phyloP scores from a whole-genome alignment of 2,329 filamentous ascomycete species.

The Drechslerella dactyloides region DNA sequence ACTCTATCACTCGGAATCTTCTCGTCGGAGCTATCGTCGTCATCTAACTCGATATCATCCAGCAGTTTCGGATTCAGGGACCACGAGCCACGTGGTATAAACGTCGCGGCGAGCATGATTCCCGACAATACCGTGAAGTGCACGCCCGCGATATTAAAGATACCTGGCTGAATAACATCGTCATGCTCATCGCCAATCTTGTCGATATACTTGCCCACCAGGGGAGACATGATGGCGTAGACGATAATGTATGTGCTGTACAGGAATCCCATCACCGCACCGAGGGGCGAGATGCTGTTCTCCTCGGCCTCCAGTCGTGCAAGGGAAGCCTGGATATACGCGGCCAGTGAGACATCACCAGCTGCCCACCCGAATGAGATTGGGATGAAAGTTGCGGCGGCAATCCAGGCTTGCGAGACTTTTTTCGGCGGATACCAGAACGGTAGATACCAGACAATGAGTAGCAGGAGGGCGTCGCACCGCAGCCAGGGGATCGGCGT shows the following conservation, averaged over 20 bases:
- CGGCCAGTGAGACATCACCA: slow-evolving; percentile 63
- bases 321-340: slow-evolving; percentile 64
- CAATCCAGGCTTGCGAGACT: slow-evolving; percentile 61
- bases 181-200: slow-evolving; percentile 56
- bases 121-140: slow-evolving; percentile 61
- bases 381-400: slow-evolving; percentile 61
- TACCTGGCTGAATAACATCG: slow-evolving; percentile 59
- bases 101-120: slow-evolving; percentile 60
- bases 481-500: slow-evolving; percentile 64
- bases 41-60: slow-evolving; percentile 58
- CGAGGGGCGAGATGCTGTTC: slow-evolving; percentile 62
- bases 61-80: slow-evolving; percentile 61
- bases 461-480: slow-evolving; percentile 60
- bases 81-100: slow-evolving; percentile 61
- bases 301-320: slow-evolving; percentile 60
- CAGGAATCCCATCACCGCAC: slow-evolving; percentile 64
- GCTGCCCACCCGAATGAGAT: slow-evolving; percentile 64
- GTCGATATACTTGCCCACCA: slow-evolving; percentile 62
- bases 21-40: slow-evolving; percentile 49
- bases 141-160: slow-evolving; percentile 61
- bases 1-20: slow-evolving; percentile 15
- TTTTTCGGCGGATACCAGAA: slow-evolving; percentile 53
- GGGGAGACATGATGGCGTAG: slow-evolving; percentile 60
- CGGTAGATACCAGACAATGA: slow-evolving; percentile 57
- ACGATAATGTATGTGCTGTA: slow-evolving; percentile 63